Conservation (phyloP, 441 rosid genomes). For the Croton setiger region DNA sequence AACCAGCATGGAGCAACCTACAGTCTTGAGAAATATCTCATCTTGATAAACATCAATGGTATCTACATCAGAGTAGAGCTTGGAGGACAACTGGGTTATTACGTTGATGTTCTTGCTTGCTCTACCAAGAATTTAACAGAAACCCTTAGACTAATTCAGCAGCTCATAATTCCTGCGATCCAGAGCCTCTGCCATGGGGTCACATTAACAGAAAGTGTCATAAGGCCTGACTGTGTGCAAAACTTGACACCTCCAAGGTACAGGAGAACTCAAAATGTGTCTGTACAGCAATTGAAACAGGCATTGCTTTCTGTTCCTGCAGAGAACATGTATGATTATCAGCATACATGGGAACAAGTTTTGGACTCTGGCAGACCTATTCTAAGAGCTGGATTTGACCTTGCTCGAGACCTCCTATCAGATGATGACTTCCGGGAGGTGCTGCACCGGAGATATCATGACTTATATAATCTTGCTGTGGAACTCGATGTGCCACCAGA, state of each 20-base stretch:
- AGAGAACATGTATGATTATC: constrained; percentile 87
- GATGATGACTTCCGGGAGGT: constrained; percentile 95
- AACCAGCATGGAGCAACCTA: constrained; percentile 86
- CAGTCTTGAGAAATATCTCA: constrained; percentile 77
- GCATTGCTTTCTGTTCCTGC: constrained; percentile 87
- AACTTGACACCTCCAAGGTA: constrained; percentile 73
- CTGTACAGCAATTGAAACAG: constrained; percentile 68
- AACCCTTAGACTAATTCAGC: constrained; percentile 70
- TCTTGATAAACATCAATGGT: constrained; percentile 72
- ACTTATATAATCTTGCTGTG: constrained; percentile 73
- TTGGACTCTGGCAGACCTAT: constrained; percentile 59
- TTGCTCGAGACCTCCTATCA: constrained; percentile 83
- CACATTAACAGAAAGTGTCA: constrained; percentile 69
- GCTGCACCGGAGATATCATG: constrained; percentile 76
- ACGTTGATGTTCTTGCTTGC: constrained; percentile 85
- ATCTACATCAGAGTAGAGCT: constrained; percentile 77
- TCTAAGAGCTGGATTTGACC: constrained; percentile 64
- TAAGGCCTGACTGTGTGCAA: constrained; percentile 77
- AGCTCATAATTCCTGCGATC: constrained; percentile 75
- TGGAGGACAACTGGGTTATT: constrained; percentile 85
- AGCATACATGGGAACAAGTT: constrained; percentile 83
- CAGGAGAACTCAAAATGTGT: constrained; percentile 62
- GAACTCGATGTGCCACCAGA: constrained; percentile 81
- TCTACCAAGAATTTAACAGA: constrained; percentile 87
- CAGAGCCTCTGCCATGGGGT: constrained; percentile 78